Conservation (phyloP, 805 yeast genomes). For the Wickerhamiella dianesei region DNA sequence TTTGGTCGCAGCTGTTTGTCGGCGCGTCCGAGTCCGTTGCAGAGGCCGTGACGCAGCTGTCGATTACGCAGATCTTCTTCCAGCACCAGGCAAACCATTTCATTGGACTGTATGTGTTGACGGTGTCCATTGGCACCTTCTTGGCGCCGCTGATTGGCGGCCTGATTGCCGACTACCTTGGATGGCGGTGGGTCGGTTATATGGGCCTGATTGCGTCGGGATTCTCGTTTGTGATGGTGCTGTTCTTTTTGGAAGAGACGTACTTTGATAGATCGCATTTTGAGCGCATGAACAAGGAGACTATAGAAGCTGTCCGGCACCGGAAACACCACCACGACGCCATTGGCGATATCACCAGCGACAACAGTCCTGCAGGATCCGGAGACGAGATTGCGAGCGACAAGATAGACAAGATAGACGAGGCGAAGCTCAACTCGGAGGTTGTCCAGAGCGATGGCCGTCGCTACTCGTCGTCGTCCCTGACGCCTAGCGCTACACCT, state of each 20-base stretch:
- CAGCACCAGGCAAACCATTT: slow-evolving; percentile 65
- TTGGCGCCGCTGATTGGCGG: slow-evolving; percentile 71
- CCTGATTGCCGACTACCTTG: slow-evolving; percentile 42
- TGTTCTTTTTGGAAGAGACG: slow-evolving; percentile 60
- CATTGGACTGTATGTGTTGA: slow-evolving; percentile 57
- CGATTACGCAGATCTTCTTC: slow-evolving; percentile 54
- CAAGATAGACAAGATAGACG: not conserved
- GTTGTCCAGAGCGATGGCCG: too few relatives aligned
- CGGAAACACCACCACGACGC: not conserved
- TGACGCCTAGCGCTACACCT: not conserved
- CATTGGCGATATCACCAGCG: not conserved
- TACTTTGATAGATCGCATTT: slow-evolving; percentile 26
- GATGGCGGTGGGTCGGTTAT: slow-evolving; percentile 71
- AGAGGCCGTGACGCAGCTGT: slow-evolving; percentile 55
- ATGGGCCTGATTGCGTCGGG: slow-evolving; percentile 50
- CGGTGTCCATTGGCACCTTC: slow-evolving; percentile 66
- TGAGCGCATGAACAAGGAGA: not conserved
- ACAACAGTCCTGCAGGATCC: not conserved
- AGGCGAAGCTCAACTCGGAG: too few relatives aligned
- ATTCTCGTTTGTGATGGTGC: slow-evolving; percentile 36
- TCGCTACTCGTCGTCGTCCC: not conserved
- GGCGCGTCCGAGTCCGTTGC: slow-evolving; percentile 66
- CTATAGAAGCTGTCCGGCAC: not conserved
- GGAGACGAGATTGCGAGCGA: too few relatives aligned
- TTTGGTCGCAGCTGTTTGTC: slow-evolving; percentile 64